Percentiles rank a stretch among this genome's conserved stretches.
These are phyloP conservation scores for Diaporthe citri DNA, from an alignment of 2,329 filamentous ascomycete species.

Conservation along the genomic window DNA sequence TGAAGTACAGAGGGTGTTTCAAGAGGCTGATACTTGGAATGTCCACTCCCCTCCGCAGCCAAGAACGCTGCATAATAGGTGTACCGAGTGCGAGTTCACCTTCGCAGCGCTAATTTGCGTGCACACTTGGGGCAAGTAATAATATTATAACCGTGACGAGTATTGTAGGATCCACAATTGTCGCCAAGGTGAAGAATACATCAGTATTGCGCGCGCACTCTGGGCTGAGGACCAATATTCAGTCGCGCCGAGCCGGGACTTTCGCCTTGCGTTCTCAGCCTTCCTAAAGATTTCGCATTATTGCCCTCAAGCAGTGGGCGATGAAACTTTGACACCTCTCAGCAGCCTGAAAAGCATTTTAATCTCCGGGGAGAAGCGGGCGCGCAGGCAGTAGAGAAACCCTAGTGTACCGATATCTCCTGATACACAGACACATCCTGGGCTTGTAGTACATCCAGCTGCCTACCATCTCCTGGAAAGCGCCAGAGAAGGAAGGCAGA, in stretches of 20 bases:
- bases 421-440: not conserved
- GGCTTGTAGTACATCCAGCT: not conserved
- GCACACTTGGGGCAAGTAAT: not conserved
- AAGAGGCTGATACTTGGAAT: not conserved
- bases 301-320: slow-evolving; percentile 4
- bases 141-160: slow-evolving; percentile 6
- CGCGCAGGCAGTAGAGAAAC: not conserved
- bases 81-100: not conserved
- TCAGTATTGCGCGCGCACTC: not conserved
- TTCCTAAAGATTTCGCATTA: not conserved
- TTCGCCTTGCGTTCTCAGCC: slow-evolving; percentile 4
- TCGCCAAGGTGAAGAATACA: slow-evolving; percentile 3
- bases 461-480: not conserved
- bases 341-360: not conserved
- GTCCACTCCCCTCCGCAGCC: not conserved
- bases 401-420: not conserved
- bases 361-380: not conserved
- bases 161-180: not conserved
- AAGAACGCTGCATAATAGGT: not conserved
- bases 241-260: not conserved
- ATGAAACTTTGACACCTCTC: slow-evolving; percentile 24
- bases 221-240: not conserved
- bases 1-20: not conserved
- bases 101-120: not conserved
- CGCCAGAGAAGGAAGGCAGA: not conserved